Conservation (phyloP, 139 green algal genomes). For the Picochlorum sp. region DNA sequence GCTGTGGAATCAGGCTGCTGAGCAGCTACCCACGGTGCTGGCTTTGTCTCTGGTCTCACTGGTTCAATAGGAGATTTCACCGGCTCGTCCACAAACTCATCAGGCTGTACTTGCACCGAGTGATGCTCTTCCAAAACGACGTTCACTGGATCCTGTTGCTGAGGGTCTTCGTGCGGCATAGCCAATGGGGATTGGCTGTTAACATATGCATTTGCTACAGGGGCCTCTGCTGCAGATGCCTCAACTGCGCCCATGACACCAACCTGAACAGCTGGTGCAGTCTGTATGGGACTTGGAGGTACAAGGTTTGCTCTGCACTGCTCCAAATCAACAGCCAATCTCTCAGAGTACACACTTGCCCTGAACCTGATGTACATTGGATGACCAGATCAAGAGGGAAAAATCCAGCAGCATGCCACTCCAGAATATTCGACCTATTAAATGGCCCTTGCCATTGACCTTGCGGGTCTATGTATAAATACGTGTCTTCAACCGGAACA, state of each 20-base stretch:
- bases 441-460: conserved; percentile 69
- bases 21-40: conserved; percentile 51
- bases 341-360: conserved; percentile 16
- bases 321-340: conserved; percentile 45
- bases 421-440: conserved; percentile 58
- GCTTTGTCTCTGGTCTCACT: conserved; percentile 23
- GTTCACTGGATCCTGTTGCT: too few relatives aligned
- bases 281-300: too few relatives aligned
- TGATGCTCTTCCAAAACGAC: too few relatives aligned
- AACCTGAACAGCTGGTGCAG: too few relatives aligned
- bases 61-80: background rate
- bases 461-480: conserved; percentile 69
- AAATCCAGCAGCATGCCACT: conserved; percentile 68
- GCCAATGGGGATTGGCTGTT: too few relatives aligned
- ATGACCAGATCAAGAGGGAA: conserved; percentile 69
- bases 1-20: conserved; percentile 5
- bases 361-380: conserved; percentile 14
- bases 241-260: too few relatives aligned
- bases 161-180: too few relatives aligned
- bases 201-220: too few relatives aligned
- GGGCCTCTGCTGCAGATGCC: too few relatives aligned
- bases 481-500: conserved; percentile 17
- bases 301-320: too few relatives aligned
- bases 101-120: too few relatives aligned
- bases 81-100: background rate